These are phyloP conservation scores for Paxillus involutus DNA, from an alignment of 768 basidiomycete genomes.

Conservation along the genomic window DNA sequence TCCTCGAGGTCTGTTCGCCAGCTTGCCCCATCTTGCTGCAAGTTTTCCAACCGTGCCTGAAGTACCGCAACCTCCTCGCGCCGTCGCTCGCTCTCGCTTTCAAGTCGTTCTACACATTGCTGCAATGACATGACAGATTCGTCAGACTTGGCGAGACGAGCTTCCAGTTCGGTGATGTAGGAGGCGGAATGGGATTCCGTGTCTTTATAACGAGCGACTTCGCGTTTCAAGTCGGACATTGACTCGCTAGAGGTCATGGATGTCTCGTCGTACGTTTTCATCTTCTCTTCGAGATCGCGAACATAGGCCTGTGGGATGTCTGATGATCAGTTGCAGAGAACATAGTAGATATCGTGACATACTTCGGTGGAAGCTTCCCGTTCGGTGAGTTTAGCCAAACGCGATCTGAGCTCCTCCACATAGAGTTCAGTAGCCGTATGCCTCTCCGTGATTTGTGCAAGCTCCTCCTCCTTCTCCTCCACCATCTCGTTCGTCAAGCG, in stretches of 20 bases:
- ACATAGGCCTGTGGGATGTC: constrained; percentile 71
- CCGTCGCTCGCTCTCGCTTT: constrained; percentile 73
- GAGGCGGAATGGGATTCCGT: constrained; percentile 66
- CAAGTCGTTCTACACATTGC: constrained; percentile 71
- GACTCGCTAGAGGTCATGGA: constrained; percentile 75
- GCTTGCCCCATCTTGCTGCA: constrained; percentile 73
- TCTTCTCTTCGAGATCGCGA: constrained; percentile 88
- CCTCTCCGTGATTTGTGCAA: constrained; percentile 61
- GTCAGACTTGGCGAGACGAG: constrained; percentile 73
- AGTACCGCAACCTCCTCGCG: constrained; percentile 69
- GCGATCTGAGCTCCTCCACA: constrained; percentile 78
- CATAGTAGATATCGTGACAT: constrained; percentile 19
- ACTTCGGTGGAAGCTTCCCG: constrained; percentile 93
- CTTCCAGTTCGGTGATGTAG: constrained; percentile 87
- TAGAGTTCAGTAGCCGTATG: constrained; percentile 82
- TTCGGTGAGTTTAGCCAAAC: constrained; percentile 82
- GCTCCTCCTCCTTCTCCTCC: constrained; percentile 86
- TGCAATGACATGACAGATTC: constrained; percentile 72
- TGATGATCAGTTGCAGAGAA: constrained; percentile 1
- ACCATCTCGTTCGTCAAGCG: constrained; percentile 90
- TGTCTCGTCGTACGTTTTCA: constrained; percentile 82
- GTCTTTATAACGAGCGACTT: constrained; percentile 77
- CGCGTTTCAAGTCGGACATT: constrained; percentile 79
- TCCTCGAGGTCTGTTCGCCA: constrained; percentile 86
- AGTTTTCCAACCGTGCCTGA: constrained; percentile 65